A percentile compares a stretch with the other conserved stretches of the same genome.
Evolutionary conservation across 2,329 filamentous ascomycete species (phyloP).

Genomic region (Aspergillus phoenicis): DNA sequence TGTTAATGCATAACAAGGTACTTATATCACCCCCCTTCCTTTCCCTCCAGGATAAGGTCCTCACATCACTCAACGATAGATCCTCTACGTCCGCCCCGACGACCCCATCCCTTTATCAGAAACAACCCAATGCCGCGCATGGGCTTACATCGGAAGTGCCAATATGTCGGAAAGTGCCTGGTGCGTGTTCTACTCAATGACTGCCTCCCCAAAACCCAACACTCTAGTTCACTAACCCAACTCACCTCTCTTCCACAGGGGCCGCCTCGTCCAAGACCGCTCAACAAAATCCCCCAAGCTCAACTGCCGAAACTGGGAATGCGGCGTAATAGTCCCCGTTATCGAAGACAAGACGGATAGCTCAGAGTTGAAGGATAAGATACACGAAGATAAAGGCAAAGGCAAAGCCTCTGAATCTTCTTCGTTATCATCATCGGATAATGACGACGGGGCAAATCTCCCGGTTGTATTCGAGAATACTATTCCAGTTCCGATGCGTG

Average conservation of each 20-base stretch:
- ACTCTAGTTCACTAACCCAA: neutral
- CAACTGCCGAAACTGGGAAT: constrained; percentile 92
- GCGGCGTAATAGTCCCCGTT: constrained; percentile 77
- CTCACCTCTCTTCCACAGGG: constrained; percentile 56
- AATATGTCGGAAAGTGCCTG: constrained; percentile 94
- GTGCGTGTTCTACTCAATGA: constrained; percentile 52
- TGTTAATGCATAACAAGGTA: constrained; percentile 89
- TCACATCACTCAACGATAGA: constrained; percentile 21
- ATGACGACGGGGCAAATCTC: constrained; percentile 18
- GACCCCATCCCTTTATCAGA: constrained; percentile 26
- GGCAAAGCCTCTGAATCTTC: neutral
- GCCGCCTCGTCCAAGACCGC: constrained; percentile 72
- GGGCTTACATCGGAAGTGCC: constrained; percentile 86
- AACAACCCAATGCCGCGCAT: constrained; percentile 54
- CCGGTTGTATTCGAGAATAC: constrained; percentile 38
- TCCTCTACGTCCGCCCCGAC: constrained; percentile 37
- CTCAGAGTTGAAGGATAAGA: constrained; percentile 9
- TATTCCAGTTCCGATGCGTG: constrained; percentile 49
- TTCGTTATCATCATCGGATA: neutral
- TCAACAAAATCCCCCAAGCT: constrained; percentile 70
- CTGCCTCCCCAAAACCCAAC: neutral
- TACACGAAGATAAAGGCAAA: constrained; percentile 13
- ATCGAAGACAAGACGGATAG: constrained; percentile 14
- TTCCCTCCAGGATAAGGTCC: too few species aligned
- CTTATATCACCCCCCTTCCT: constrained; percentile 12